Conservation (phyloP, 1,284 basidiomycete species). For the Kwoniella shivajii region DNA sequence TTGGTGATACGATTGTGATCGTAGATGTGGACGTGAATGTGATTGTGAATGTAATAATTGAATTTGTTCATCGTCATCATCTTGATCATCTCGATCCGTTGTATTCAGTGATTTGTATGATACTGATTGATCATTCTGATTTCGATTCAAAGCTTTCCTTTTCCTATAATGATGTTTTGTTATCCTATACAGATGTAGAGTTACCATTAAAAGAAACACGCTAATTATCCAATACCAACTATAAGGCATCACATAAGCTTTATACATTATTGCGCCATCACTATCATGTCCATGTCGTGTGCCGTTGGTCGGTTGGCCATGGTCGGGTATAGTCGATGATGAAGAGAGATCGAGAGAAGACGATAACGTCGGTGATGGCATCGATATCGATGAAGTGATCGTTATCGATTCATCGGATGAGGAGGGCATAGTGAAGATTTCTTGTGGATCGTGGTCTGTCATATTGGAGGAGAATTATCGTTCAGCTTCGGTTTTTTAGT, state of each 20-base stretch:
- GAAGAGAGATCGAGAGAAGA: neutral
- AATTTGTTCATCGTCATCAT: too few species aligned
- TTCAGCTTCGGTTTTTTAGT: too few species aligned
- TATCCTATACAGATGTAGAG: constrained; percentile 5
- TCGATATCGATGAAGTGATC: neutral
- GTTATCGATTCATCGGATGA: neutral
- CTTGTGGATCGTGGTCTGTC: neutral
- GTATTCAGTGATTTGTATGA: too few species aligned
- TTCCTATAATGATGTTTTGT: constrained; percentile 10
- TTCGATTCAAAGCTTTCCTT: neutral
- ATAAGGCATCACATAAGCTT: constrained; percentile 23
- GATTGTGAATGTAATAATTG: too few species aligned
- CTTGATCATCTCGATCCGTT: too few species aligned
- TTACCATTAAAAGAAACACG: constrained; percentile 12
- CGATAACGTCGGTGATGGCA: neutral
- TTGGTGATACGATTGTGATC: too few species aligned
- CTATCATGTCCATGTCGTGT: neutral
- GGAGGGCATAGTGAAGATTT: neutral
- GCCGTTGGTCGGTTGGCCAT: neutral
- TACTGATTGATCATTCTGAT: neutral
- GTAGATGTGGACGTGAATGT: too few species aligned
- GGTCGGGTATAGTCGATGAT: neutral
- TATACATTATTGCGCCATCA: constrained; percentile 1
- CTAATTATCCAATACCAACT: constrained; percentile 14
- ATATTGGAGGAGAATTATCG: neutral